Conservation (phyloP, 179 eudicot genomes). For the Actinidia polygama region DNA sequence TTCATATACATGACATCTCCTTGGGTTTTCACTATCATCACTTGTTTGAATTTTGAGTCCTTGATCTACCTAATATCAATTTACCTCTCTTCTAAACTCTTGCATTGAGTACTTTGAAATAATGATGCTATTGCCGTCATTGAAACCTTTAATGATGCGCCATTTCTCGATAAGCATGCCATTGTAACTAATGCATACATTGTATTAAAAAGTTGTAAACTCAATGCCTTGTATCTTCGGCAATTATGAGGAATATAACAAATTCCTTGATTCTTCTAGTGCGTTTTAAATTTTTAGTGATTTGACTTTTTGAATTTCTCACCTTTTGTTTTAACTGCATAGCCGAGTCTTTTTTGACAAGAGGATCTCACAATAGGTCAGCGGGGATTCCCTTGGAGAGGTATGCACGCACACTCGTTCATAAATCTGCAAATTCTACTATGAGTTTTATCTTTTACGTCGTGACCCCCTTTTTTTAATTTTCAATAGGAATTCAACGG, state of each 20-base stretch:
- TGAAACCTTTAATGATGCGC: background rate
- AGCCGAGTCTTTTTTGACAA: slow-evolving; percentile 79
- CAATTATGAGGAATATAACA: background rate
- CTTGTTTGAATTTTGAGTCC: background rate
- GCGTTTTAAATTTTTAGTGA: background rate
- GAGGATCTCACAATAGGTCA: slow-evolving; percentile 80
- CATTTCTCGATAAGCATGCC: background rate
- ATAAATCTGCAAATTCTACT: background rate
- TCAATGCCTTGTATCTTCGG: background rate
- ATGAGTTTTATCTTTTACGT: background rate
- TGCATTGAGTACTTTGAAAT: background rate
- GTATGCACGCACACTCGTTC: slow-evolving; percentile 27
- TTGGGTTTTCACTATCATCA: background rate
- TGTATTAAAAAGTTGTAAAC: background rate
- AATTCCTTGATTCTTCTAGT: background rate
- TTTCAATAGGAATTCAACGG: slow-evolving; percentile 38
- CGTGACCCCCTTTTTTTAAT: background rate
- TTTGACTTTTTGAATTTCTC: background rate
- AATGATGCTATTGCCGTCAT: background rate
- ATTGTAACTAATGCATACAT: background rate
- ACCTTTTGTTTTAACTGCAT: slow-evolving; percentile 2
- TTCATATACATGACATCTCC: no score
- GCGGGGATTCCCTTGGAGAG: slow-evolving; percentile 77
- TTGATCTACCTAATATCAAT: background rate
- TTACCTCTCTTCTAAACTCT: no score